Evolutionary conservation across 192 early-diverging fungal species (phyloP), one percentile per base, ranked within the genome.

Genomic region (Coemansia sp.): DNA sequence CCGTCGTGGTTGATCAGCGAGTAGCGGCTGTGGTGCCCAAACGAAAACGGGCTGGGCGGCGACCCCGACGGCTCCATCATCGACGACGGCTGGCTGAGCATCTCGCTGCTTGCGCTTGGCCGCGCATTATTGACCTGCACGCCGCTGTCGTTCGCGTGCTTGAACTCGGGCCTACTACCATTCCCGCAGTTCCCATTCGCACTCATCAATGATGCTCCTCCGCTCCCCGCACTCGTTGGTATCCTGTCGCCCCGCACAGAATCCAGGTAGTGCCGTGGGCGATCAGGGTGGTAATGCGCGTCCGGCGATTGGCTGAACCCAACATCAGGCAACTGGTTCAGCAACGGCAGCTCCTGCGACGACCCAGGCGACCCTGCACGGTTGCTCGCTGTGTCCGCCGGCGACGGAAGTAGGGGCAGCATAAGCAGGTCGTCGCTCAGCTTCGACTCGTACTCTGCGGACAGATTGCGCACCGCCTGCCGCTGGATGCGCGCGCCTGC

Each of bases 1-100:
- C 8, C 30, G 30, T 31, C 75, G 43, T 67, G 64, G 58, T 77
- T 77, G 66, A 79, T 59, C 45, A 79, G 56, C 45, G 76, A 79
- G 66, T 62, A 79, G 8, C 76, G 62, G 48, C 76, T 79, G 51
- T 79, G 76, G 31, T 52, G 50, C 19, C 58, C 64, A 40, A 79
- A 79, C 32, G 70, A 73, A 43, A 79, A 79, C 40, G 65, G 66
- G n/a, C 62, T 69, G 11, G 70, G 44, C n/a, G 62, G 70, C 47
- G 65, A 65, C 31, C 14, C n/a, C n/a, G n/a, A n/a, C n/a, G n/a
- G n/a, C n/a, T n/a, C n/a, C n/a, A n/a, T n/a, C n/a, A n/a, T n/a
- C n/a, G 35, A 16, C 35, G 35, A 40, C 25, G 16, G 11, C 25
- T 49, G 25, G 47, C 25, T 16, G 14, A 16, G 47, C 47, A 40